Percentiles rank a stretch among this genome's conserved stretches.
Conservation (phyloP, 108 stramenopile species). For the Epipyxis sp. region DNA sequence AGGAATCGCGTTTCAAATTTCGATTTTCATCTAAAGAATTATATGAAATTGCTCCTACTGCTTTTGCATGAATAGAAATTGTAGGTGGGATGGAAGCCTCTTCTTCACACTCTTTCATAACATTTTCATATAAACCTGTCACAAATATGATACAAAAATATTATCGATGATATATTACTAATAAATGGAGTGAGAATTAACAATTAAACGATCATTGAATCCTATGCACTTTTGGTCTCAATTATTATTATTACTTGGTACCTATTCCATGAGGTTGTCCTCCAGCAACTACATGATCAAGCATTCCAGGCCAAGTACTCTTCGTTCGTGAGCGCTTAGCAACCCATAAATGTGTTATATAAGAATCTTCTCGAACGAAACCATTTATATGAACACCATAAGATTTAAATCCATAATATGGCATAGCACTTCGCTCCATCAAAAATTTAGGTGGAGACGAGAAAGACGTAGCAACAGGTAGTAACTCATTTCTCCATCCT, state of each 20-base stretch:
- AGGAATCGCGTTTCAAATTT: slow-evolving; percentile 55
- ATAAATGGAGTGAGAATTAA: no score
- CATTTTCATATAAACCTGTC: slow-evolving; percentile 79
- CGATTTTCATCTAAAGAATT: slow-evolving; percentile 47
- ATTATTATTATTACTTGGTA: no score
- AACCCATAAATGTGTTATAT: slow-evolving; percentile 72
- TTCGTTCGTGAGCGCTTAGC: slow-evolving; percentile 70
- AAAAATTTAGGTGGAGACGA: slow-evolving; percentile 42
- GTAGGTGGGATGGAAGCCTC: slow-evolving; percentile 73
- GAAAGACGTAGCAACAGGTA: slow-evolving; percentile 33
- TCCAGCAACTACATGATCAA: slow-evolving; percentile 86
- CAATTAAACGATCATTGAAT: no score
- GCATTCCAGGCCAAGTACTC: slow-evolving; percentile 72
- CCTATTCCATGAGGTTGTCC: slow-evolving; percentile 71
- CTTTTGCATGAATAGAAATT: slow-evolving; percentile 52
- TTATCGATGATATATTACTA: no score
- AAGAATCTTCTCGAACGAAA: slow-evolving; percentile 34
- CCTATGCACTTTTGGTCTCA: no score
- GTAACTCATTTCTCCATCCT: slow-evolving; percentile 43
- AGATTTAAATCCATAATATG: slow-evolving; percentile 65
- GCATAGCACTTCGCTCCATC: slow-evolving; percentile 73
- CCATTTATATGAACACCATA: slow-evolving; percentile 79
- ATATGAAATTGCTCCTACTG: slow-evolving; percentile 73
- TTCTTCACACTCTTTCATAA: slow-evolving; percentile 78
- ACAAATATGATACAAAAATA: no score